Percentiles rank a stretch among this genome's conserved stretches.
Conservation (phyloP, 1,139 yeast genomes). For the Suhomyces anneliseae region DNA sequence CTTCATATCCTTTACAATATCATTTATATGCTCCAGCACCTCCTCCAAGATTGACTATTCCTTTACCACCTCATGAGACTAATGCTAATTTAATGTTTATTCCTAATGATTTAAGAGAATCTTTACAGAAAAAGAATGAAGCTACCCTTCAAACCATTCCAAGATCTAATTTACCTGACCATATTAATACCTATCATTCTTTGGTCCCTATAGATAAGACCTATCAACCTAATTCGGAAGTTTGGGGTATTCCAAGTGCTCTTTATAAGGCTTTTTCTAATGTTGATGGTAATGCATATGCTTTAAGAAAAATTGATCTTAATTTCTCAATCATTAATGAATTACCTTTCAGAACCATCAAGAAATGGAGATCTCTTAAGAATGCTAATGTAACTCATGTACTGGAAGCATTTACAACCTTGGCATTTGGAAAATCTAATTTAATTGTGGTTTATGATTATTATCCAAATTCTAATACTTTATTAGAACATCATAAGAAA, state of each 20-base stretch:
- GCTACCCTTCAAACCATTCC: constrained; percentile 73
- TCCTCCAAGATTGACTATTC: constrained; percentile 66
- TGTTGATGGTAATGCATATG: constrained; percentile 74
- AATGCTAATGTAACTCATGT: constrained; percentile 66
- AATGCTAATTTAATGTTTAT: constrained; percentile 70
- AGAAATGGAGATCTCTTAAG: constrained; percentile 51
- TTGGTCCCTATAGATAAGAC: constrained; percentile 78
- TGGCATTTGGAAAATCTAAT: constrained; percentile 74
- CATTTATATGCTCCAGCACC: constrained; percentile 90
- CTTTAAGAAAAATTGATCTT: constrained; percentile 67
- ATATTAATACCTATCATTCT: constrained; percentile 81
- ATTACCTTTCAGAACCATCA: constrained; percentile 38
- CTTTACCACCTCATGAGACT: constrained; percentile 68
- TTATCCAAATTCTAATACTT: constrained; percentile 62
- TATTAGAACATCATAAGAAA: constrained; percentile 46
- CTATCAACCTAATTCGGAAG: constrained; percentile 50
- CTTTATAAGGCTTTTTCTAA: constrained; percentile 81
- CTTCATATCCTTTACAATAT: constrained; percentile 68
- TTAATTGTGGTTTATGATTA: constrained; percentile 55
- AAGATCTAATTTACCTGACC: constrained; percentile 64
- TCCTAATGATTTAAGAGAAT: constrained; percentile 69
- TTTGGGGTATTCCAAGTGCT: constrained; percentile 62
- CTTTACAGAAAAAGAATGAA: constrained; percentile 71
- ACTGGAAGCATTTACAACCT: constrained; percentile 82
- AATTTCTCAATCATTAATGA: constrained; percentile 54